Base-by-base conservation (phyloP, 148 eudicot genomes). In the Polygonum aviculare region DNA sequence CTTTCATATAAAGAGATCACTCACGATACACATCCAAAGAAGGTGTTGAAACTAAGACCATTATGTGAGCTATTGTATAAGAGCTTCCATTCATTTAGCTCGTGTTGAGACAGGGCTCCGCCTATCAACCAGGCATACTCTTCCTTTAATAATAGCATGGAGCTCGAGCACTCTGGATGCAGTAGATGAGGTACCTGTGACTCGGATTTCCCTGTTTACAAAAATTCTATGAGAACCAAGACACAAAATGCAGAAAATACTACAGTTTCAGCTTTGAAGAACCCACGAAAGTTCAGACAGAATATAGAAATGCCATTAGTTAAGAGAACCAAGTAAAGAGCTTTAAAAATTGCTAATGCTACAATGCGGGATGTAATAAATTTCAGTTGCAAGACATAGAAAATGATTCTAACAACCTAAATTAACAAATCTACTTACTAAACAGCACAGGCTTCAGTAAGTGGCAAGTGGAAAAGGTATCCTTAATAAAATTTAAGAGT, bases 81-180 rank as follows among this genome's bases (percentile, higher is more conserved):
- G 79, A 94, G 97, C 79, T 88, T 90, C 98, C 98, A 94, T 77
- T 90, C 93, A 12, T 81, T 88, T 72, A 90, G 80, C 74, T 92
- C 97, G 26, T 76, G 87, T 51, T 82, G 89, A 59, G 97, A 79
- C 55, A 94, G 87, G 48, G 87, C 92, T 74, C 98, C 98, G 44
- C 96, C 97, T 67, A 94, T 85, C 60, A 83, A 87, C 98, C 98
- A 94, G 78, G 97, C 96, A 83, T 92, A 90, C 85, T 90, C 96
- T 82, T 84, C 78, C 76, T 77, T 85, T 79, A 92, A 76, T 65
- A 90, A 74, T 51, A 89, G 36, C 79, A 76, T 84, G 74, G 92
- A 72, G 50, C 81, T 85, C 57, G 80, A 78, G 74, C 79, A 74
- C 67, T 90, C 90, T 16, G 75, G 62, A 79, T 84, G 84, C 48